phyloP scores from a whole-genome alignment of 2,329 filamentous ascomycete genomes.

The Diaporthe australafricana region DNA sequence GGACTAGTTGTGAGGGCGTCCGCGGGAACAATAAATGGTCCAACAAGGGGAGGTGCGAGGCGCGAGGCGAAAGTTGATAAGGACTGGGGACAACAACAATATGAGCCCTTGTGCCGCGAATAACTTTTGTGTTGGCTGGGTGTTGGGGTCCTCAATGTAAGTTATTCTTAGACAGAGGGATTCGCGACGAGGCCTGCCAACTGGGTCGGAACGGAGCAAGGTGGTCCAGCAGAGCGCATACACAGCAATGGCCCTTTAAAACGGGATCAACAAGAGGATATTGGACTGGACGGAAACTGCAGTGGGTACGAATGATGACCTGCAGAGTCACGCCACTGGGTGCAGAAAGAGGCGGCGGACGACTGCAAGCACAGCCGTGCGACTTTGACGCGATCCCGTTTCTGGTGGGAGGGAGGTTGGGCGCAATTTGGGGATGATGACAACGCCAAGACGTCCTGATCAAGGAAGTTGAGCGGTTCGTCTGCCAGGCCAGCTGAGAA shows the following conservation, averaged over 20 bases:
- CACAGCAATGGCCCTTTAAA: background rate
- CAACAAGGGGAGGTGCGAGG: background rate
- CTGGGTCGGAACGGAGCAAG: background rate
- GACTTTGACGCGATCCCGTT: slow-evolving; percentile 27
- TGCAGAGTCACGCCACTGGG: slow-evolving; percentile 22
- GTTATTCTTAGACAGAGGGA: slow-evolving; percentile 30
- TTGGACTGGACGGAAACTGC: slow-evolving; percentile 1
- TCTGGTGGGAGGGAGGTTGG: slow-evolving; percentile 25
- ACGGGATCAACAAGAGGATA: slow-evolving; percentile 16
- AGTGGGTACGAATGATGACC: slow-evolving; percentile 16
- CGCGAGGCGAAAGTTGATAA: background rate
- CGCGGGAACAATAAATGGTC: background rate
- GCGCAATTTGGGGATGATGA: slow-evolving; percentile 27
- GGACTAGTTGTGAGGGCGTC: background rate
- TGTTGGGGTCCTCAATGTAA: slow-evolving; percentile 12
- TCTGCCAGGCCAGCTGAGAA: background rate
- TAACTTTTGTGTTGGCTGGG: slow-evolving; percentile 7
- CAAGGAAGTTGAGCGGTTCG: slow-evolving; percentile 29
- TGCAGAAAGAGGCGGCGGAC: slow-evolving; percentile 26
- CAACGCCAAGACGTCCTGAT: slow-evolving; percentile 24
- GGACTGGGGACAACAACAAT: background rate
- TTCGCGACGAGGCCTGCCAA: slow-evolving; percentile 17
- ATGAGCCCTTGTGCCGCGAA: background rate
- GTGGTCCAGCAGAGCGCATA: background rate
- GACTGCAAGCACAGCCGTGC: slow-evolving; percentile 27